Conservation (phyloP, 306 rosid genomes). For the Vicia faba region DNA sequence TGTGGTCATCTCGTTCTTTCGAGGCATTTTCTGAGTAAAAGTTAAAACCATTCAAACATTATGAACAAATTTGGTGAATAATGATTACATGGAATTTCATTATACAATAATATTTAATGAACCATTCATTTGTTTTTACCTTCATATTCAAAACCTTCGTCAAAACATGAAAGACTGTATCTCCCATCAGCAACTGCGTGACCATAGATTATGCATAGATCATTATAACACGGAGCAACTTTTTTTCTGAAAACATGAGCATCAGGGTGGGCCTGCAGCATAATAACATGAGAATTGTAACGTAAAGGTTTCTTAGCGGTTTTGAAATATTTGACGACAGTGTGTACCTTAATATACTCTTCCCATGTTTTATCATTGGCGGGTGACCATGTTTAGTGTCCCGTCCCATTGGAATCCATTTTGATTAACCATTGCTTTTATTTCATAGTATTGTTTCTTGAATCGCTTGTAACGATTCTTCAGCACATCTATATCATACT, state of each 20-base stretch:
- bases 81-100: constrained; percentile 2
- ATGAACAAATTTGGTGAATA: constrained; percentile 1
- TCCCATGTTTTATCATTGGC: constrained; percentile 46
- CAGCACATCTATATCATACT: constrained; percentile 54
- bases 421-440: constrained; percentile 48
- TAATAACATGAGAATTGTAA: constrained; percentile 38
- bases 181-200: constrained; percentile 69
- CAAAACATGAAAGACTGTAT: constrained; percentile 65
- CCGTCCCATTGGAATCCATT: constrained; percentile 56
- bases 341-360: constrained; percentile 48
- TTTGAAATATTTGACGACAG: constrained; percentile 18
- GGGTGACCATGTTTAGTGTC: constrained; percentile 37
- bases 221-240: constrained; percentile 45
- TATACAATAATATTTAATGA: constrained; percentile 18
- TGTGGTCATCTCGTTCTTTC: constrained; percentile 39
- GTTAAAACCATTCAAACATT: constrained; percentile 5
- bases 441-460: constrained; percentile 59
- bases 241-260: constrained; percentile 43
- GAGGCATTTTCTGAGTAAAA: constrained; percentile 36
- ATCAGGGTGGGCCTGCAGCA: constrained; percentile 59
- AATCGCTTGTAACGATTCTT: constrained; percentile 60
- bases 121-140: constrained; percentile 35
- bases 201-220: constrained; percentile 58
- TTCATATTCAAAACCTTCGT: constrained; percentile 42
- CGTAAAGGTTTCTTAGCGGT: constrained; percentile 1